Conservation (phyloP, 495 filamentous ascomycete genomes). For the Aspergillus ellipticus region DNA sequence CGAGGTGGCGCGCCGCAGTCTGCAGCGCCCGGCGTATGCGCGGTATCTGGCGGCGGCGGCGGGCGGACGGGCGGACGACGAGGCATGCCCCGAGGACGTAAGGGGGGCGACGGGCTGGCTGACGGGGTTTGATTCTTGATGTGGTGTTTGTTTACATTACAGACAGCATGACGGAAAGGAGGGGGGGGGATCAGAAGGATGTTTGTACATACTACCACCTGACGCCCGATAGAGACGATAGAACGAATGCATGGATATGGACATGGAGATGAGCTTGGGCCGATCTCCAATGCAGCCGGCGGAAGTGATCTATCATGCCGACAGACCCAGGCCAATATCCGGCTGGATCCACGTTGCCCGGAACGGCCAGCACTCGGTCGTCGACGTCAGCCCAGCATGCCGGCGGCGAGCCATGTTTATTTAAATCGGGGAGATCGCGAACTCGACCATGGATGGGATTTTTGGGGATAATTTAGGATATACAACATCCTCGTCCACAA, state of each 20-base stretch:
- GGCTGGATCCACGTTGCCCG: constrained; percentile 2
- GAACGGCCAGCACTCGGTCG: constrained; percentile 12
- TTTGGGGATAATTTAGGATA: no score
- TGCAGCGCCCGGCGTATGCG: constrained; percentile 65
- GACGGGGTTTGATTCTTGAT: constrained; percentile 25
- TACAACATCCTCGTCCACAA: no score
- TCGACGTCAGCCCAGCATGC: constrained; percentile 18
- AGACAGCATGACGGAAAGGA: no score
- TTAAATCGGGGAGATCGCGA: not conserved
- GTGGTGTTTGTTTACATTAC: no score
- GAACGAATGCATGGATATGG: not conserved
- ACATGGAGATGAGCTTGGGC: not conserved
- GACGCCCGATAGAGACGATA: not conserved
- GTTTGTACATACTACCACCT: not conserved
- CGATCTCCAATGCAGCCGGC: not conserved
- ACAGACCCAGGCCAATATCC: not conserved
- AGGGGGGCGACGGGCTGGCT: constrained; percentile 35
- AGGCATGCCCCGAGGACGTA: constrained; percentile 16
- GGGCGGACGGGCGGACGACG: constrained; percentile 11
- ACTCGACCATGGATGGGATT: not conserved
- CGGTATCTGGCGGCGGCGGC: constrained; percentile 35
- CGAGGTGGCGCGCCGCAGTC: constrained; percentile 71
- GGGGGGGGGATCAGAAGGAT: not conserved
- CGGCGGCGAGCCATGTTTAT: not conserved
- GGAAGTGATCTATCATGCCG: not conserved